Evolutionary conservation across 2,329 filamentous ascomycete species (phyloP), one percentile per base, ranked within the genome.

Genomic region (Paramyrothecium roridum): DNA sequence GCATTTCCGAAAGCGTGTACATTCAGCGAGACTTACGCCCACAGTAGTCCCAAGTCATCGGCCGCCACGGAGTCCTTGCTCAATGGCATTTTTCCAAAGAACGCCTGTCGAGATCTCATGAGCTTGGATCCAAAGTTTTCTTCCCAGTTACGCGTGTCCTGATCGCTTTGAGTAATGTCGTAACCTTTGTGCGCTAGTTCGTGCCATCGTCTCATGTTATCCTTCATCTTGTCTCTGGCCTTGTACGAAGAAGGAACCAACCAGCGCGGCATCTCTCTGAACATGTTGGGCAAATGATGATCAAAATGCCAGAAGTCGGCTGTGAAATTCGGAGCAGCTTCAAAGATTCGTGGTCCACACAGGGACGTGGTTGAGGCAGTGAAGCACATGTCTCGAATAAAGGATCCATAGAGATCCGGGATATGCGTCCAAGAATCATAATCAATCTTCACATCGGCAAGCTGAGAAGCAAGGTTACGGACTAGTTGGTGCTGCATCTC

Each of bases 61-160:
- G 60, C 59, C 26, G 62, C 60, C 3, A 53, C 54, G 3, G 59
- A 54, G 52, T 30, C 53, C 8, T 45, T 61, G 7, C 49, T 55
- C 20, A 64, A 26, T 0, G 60, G 62, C 20, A 54, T 50, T 3
- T 40, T 59, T 12, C 22, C 10, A 0, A 61, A 63, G 55, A 64
- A 59, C 17, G 47, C 50, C 1, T 63, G 65, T 19, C 68, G 56
- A 3, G 59, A 52, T 11, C 62, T 60, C 60, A 71, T 64, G 3
- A 70, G 34, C 13, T 56, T 69, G 1, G 61, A 54, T 1, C 63
- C 64, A 45, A 58, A 67, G 47, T 62, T 55, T 0, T 58, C 30
- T 1, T 63, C 66, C 64, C 64, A 66, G 1, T 65, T 57, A 1
- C 52, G 54, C 3, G 53, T 56, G 6, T 63, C 40, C 0, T 57